phyloP scores from a whole-genome alignment of 176 grass and related monocot genomes.

The Lolium perenne region DNA sequence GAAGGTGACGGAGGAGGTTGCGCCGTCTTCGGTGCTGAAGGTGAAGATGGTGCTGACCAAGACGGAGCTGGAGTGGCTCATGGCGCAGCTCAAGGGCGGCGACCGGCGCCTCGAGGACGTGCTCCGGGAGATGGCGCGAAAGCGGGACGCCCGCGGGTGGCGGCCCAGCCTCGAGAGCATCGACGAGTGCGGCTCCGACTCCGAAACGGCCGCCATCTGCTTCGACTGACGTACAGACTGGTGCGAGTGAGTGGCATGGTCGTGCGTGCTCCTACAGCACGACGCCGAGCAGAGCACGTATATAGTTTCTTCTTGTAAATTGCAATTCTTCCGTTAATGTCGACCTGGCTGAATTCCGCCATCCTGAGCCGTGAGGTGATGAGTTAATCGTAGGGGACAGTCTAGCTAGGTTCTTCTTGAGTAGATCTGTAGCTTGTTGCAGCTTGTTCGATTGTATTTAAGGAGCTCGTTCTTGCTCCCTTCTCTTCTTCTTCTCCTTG shows the following conservation, averaged over 20 bases:
- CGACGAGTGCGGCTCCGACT: constrained; percentile 55
- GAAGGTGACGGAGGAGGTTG: neutral
- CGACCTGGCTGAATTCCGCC: constrained; percentile 9
- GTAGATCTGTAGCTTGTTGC: neutral
- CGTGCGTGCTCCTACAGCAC: neutral
- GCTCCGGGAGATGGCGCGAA: constrained; percentile 58
- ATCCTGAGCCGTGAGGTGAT: neutral
- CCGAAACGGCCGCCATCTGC: neutral
- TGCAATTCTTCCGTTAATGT: neutral
- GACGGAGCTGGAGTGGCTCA: constrained; percentile 76
- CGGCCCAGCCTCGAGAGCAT: constrained; percentile 73
- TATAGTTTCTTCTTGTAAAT: neutral
- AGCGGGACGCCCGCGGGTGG: constrained; percentile 50
- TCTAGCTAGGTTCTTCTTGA: neutral
- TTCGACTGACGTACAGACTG: neutral
- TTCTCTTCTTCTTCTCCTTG: neutral
- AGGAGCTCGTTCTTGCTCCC: neutral
- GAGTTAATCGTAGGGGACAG: neutral
- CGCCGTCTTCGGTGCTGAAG: constrained; percentile 50
- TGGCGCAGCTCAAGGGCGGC: constrained; percentile 64
- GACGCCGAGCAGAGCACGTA: neutral
- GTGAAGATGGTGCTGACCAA: constrained; percentile 77
- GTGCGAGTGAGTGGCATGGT: neutral
- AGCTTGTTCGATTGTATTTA: neutral
- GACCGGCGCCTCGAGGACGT: constrained; percentile 64